Evolutionary conservation across 208 protist genomes (phyloP), one percentile per base, ranked within the genome.

Genomic region (Blechomonas ayalai): DNA sequence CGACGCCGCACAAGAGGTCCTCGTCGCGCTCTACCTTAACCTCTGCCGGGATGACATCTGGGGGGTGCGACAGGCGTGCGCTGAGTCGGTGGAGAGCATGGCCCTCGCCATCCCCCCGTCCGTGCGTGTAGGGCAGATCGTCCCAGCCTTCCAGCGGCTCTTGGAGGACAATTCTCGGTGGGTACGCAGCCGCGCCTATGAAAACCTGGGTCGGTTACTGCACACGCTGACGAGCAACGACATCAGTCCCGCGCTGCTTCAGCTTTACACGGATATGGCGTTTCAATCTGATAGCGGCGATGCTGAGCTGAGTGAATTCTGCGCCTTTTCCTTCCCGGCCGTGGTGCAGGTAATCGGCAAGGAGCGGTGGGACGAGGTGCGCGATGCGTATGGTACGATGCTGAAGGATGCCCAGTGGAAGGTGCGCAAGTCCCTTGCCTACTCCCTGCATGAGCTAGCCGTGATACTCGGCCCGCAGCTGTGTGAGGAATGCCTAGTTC

Each of bases 381-480:
- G 80, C 12, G 88, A 91, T 38, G 86, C 92, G 19, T 98, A 97
- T 64, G 67, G 74, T 19, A 84, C 69, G 32, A 84, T 98, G 63
- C 67, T 97, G 32, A 95, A 94, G 66, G 94, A 97, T 59, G 68
- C 90, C 4, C 81, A 98, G 75, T 97, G 89, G 89, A 97, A 97
- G 66, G 96, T 98, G 36, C 77, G 95, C 57, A 90, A 89, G 61
- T 91, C 90, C 25, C 76, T 98, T 19, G 86, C 95, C 5, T 89
- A 90, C 66, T 96, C 89, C 28, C 67, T 98, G 22, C 96, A 97
- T 68, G 94, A 97, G 62, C 55, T 98, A 33, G 95, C 95, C 4
- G 38, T 52, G 28, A 79, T 98, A 39, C 60, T 98, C 19, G 91
- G 91, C 22, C 68, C 66, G 26, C 82, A 91, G 40, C 54, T 97